phyloP scores from a whole-genome alignment of 225 moss, liverwort and hornwort species.

The Marchantia polymorpha region DNA sequence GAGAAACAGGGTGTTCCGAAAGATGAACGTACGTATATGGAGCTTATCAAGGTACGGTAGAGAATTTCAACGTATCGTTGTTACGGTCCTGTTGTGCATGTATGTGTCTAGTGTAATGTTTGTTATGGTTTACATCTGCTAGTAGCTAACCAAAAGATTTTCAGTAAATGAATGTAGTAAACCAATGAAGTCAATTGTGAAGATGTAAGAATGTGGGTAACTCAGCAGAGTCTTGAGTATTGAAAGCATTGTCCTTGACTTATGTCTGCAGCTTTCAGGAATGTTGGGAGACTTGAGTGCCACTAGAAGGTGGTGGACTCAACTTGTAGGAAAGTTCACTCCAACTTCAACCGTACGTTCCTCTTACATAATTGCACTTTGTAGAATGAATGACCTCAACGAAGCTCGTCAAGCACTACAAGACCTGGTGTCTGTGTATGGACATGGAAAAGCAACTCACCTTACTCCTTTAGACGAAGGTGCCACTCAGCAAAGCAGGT shows the following conservation, averaged over 20 bases:
- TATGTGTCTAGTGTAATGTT: too few relatives aligned
- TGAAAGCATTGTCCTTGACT: conserved; percentile 9
- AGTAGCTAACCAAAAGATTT: too few relatives aligned
- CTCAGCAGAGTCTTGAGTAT: neutral
- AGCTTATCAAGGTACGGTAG: conserved; percentile 72
- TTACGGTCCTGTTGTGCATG: too few relatives aligned
- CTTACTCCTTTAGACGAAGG: neutral
- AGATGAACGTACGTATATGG: conserved; percentile 82
- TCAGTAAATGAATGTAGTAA: too few relatives aligned
- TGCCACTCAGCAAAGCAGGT: conserved; percentile 26
- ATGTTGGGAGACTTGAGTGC: conserved; percentile 59
- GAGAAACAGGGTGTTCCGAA: conserved; percentile 64
- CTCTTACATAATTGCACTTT: conserved; percentile 74
- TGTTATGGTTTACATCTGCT: too few relatives aligned
- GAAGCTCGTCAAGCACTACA: conserved; percentile 68
- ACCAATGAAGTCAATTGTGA: too few relatives aligned
- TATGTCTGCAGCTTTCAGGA: conserved; percentile 75
- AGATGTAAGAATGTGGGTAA: neutral
- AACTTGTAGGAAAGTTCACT: conserved; percentile 47
- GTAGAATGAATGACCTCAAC: conserved; percentile 73
- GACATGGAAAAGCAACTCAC: conserved; percentile 10
- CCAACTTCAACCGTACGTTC: conserved; percentile 78
- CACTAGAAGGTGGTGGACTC: conserved; percentile 70
- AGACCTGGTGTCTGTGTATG: conserved; percentile 51
- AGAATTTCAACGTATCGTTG: too few relatives aligned